phyloP scores from a whole-genome alignment of 768 basidiomycete species.

The Pulveroboletus sp. region DNA sequence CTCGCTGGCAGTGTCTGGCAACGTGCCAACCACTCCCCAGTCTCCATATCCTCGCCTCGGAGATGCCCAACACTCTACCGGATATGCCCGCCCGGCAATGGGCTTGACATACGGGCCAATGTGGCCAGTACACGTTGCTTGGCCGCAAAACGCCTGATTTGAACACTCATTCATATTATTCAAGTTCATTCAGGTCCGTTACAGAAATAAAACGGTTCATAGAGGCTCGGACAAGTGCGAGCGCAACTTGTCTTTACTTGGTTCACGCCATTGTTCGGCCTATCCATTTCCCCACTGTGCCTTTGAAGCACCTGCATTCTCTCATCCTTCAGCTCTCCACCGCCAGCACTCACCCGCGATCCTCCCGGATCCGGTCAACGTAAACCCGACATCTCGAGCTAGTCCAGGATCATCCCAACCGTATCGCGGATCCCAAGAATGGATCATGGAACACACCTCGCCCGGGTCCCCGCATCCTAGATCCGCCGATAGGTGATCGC shows the following conservation, averaged over 20 bases:
- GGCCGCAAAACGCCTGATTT: conserved; percentile 3
- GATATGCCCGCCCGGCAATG: conserved; percentile 5
- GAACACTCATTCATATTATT: not conserved
- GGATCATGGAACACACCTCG: not conserved
- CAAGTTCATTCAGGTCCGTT: conserved; percentile 5
- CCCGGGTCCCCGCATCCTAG: not conserved
- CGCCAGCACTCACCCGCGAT: no score
- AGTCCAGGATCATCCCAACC: not conserved
- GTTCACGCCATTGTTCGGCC: no score
- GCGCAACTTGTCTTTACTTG: not conserved
- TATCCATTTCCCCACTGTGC: not conserved
- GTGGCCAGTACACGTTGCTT: conserved; percentile 18
- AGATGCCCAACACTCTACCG: conserved; percentile 1
- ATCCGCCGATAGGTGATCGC: not conserved
- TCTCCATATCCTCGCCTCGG: not conserved
- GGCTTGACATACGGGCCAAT: conserved; percentile 2
- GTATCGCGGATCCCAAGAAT: conserved; percentile 1
- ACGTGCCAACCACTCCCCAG: not conserved
- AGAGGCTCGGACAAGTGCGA: no score
- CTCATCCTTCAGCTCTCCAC: not conserved
- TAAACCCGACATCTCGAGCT: not conserved
- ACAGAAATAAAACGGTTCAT: not conserved
- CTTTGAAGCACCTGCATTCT: not conserved
- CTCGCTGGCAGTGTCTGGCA: conserved; percentile 3
- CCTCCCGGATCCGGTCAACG: no score